Conservation (phyloP, 2,329 filamentous ascomycete genomes). For the Aureobasidium sp. region DNA sequence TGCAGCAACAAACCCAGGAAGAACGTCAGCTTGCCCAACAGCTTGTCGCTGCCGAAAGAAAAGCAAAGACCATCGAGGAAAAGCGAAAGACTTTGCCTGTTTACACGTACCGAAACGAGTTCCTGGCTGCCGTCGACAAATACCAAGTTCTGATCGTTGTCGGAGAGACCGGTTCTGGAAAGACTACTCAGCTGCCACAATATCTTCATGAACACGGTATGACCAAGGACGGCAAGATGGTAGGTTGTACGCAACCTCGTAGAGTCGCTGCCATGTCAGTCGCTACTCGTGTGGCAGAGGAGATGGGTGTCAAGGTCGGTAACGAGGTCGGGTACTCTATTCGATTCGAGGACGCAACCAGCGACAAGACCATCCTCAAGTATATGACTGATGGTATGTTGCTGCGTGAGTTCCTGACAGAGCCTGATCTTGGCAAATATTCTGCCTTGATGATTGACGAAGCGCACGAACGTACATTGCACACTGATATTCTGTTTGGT, state of each 20-base stretch:
- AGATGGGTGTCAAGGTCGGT: constrained; percentile 82
- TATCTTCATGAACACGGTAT: constrained; percentile 89
- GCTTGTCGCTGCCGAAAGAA: constrained; percentile 80
- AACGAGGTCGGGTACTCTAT: constrained; percentile 92
- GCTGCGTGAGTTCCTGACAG: constrained; percentile 78
- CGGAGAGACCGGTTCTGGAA: constrained; percentile 89
- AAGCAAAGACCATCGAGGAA: constrained; percentile 80
- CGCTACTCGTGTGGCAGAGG: constrained; percentile 89
- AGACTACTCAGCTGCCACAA: constrained; percentile 91
- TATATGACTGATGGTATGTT: constrained; percentile 99
- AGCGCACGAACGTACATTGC: constrained; percentile 86
- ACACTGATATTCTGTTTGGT: constrained; percentile 82
- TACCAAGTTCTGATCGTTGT: constrained; percentile 87
- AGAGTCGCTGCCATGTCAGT: constrained; percentile 97
- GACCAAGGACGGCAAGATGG: constrained; percentile 72
- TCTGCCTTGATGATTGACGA: constrained; percentile 94
- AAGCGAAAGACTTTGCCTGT: constrained; percentile 85
- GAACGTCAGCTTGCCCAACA: constrained; percentile 70
- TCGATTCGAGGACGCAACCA: constrained; percentile 86
- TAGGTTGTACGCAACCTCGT: constrained; percentile 89
- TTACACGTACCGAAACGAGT: constrained; percentile 75
- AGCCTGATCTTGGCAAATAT: constrained; percentile 74
- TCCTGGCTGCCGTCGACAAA: constrained; percentile 76
- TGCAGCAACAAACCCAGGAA: constrained; percentile 59
- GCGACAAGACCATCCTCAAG: constrained; percentile 83